These are phyloP conservation scores for Neofusicoccum parvum DNA, from an alignment of 2,329 filamentous ascomycete species.

Conservation along the genomic window DNA sequence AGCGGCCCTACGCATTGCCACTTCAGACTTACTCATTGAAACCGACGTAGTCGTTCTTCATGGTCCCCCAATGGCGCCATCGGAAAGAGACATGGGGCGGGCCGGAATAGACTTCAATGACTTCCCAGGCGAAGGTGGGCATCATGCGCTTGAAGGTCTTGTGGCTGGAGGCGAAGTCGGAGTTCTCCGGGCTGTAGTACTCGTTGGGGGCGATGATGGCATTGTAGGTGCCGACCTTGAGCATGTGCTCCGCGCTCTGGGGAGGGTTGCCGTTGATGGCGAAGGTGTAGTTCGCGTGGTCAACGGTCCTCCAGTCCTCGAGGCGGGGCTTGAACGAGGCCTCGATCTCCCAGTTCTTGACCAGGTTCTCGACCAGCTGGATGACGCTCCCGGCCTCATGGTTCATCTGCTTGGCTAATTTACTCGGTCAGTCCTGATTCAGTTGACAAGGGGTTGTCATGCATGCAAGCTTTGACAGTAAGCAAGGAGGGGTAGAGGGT, in stretches of 20 bases:
- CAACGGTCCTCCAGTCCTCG: conserved; percentile 67
- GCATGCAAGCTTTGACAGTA: conserved; percentile 12
- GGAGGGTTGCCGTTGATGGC: conserved; percentile 63
- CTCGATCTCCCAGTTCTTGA: conserved; percentile 75
- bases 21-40: conserved; percentile 59
- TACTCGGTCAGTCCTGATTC: conserved; percentile 19
- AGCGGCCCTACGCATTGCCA: too few species aligned
- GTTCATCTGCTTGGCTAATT: conserved; percentile 57
- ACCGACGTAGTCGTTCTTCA: conserved; percentile 68
- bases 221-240: conserved; percentile 69
- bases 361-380: conserved; percentile 66
- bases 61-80: conserved; percentile 69
- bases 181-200: conserved; percentile 64
- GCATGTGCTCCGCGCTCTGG: conserved; percentile 64
- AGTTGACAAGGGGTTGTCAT: conserved; percentile 15
- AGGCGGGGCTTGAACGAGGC: conserved; percentile 67
- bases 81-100: conserved; percentile 64
- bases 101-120: conserved; percentile 67
- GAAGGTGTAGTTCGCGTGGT: conserved; percentile 62
- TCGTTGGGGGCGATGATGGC: conserved; percentile 65
- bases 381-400: conserved; percentile 61
- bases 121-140: conserved; percentile 72
- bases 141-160: conserved; percentile 75
- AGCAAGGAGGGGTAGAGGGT: background rate
- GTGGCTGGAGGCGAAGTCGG: conserved; percentile 65